Conservation (phyloP, 208 protist species). For the Wallacemonas rigidus region DNA sequence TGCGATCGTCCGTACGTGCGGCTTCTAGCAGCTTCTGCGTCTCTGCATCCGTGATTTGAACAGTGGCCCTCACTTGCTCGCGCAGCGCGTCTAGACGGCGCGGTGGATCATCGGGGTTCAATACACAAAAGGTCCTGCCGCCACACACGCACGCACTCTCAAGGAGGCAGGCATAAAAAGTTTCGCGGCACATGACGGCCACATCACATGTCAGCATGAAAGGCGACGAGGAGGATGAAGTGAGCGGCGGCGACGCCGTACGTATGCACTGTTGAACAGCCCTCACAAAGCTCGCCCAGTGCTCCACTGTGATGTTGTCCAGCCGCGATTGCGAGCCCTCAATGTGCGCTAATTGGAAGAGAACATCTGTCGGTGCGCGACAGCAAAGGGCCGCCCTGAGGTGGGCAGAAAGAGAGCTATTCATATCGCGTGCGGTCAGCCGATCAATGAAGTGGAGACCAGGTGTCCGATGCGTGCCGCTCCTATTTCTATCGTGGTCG, state of each 20-base stretch:
- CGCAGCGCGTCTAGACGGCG: conserved; percentile 28
- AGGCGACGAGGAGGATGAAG: neutral
- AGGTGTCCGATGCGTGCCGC: neutral
- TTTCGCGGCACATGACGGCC: conserved; percentile 36
- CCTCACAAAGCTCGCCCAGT: neutral
- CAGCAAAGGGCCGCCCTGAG: neutral
- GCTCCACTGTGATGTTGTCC: neutral
- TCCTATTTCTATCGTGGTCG: no score
- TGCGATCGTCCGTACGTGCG: conserved; percentile 2
- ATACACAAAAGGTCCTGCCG: conserved; percentile 40
- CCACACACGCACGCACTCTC: conserved; percentile 51
- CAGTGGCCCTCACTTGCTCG: conserved; percentile 19
- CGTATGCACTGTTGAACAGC: neutral
- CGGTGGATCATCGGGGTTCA: conserved; percentile 46
- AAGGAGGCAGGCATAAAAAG: conserved; percentile 43
- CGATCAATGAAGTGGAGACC: neutral
- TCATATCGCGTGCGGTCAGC: neutral
- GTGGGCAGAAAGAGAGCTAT: neutral
- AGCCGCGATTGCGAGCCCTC: neutral
- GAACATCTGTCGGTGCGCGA: neutral
- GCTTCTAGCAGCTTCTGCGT: conserved; percentile 21
- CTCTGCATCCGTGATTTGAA: conserved; percentile 24
- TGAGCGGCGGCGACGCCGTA: neutral
- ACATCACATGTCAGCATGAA: conserved; percentile 28
- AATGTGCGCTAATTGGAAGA: conserved; percentile 4